Percentiles rank a stretch among this genome's conserved stretches.
These are phyloP conservation scores for Boletus barrowsii DNA, from an alignment of 768 basidiomycete genomes.

Conservation along the genomic window DNA sequence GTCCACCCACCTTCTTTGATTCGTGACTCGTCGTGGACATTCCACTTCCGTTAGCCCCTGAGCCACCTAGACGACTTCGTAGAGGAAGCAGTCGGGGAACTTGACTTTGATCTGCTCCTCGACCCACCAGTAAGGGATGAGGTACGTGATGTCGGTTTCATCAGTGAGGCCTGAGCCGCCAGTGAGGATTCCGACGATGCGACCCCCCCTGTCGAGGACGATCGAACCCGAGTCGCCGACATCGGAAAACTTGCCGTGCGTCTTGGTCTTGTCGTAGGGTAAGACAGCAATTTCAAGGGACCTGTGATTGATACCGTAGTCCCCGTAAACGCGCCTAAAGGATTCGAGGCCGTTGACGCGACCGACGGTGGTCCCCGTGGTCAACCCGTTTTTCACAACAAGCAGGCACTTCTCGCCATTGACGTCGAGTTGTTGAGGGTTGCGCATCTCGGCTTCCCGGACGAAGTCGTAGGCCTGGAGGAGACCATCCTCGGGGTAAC, in stretches of 20 bases:
- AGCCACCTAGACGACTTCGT: neutral
- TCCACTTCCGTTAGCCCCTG: neutral
- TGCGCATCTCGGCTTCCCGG: neutral
- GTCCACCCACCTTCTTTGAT: slow-evolving; percentile 18
- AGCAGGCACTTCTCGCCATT: neutral
- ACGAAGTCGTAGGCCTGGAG: neutral
- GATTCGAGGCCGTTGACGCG: neutral
- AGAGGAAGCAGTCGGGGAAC: too few relatives aligned
- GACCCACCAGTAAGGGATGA: too few relatives aligned
- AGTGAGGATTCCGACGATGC: neutral
- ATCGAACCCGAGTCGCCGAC: neutral
- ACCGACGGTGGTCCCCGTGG: neutral
- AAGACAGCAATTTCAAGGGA: neutral
- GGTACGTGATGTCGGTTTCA: too few relatives aligned
- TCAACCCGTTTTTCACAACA: neutral
- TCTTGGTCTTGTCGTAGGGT: neutral
- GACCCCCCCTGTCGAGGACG: neutral
- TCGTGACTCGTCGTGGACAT: slow-evolving; percentile 11
- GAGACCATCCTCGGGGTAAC: neutral
- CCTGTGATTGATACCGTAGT: neutral
- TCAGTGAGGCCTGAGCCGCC: neutral
- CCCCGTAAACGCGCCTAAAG: neutral
- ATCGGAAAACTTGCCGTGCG: neutral
- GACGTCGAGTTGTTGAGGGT: slow-evolving; percentile 38
- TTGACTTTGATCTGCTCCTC: too few relatives aligned